phyloP scores from a whole-genome alignment of 257 asterid genomes.

The Solanum ossicruentum region DNA sequence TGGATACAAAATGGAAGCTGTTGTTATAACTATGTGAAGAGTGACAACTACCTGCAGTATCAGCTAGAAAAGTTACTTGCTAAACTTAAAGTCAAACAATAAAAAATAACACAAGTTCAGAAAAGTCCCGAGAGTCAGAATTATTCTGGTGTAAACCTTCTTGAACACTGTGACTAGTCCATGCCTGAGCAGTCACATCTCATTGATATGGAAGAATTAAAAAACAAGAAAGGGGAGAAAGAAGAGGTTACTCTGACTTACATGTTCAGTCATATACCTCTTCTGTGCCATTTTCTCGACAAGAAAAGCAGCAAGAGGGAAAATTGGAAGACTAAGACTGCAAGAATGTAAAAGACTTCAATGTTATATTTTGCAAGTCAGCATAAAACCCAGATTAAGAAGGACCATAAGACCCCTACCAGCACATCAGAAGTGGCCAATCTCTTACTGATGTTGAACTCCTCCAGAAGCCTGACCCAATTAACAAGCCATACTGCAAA shows the following conservation, averaged over 20 bases:
- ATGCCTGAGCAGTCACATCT: not conserved
- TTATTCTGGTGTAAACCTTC: not conserved
- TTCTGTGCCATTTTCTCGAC: constrained; percentile 65
- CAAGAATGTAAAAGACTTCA: not conserved
- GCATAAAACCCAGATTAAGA: not conserved
- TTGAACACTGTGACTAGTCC: not conserved
- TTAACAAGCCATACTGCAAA: constrained; percentile 94
- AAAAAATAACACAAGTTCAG: not conserved
- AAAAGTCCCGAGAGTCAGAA: not conserved
- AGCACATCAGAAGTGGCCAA: constrained; percentile 96
- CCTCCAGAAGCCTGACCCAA: constrained; percentile 81
- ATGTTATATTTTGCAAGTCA: not conserved
- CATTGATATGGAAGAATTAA: not conserved
- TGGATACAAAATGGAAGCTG: constrained; percentile 67
- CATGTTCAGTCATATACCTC: constrained; percentile 48
- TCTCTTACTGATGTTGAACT: constrained; percentile 74
- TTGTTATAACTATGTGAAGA: constrained; percentile 56
- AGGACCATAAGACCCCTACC: constrained; percentile 33
- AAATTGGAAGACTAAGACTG: constrained; percentile 82
- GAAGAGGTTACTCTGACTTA: constrained; percentile 22
- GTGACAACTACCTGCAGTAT: constrained; percentile 57
- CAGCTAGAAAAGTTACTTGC: not conserved
- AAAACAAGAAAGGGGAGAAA: not conserved
- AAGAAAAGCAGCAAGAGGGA: constrained; percentile 70
- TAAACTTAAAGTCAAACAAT: not conserved